Evolutionary conservation across 352 stramenopile species (phyloP).

Genomic region (Phytophthora foliorum): DNA sequence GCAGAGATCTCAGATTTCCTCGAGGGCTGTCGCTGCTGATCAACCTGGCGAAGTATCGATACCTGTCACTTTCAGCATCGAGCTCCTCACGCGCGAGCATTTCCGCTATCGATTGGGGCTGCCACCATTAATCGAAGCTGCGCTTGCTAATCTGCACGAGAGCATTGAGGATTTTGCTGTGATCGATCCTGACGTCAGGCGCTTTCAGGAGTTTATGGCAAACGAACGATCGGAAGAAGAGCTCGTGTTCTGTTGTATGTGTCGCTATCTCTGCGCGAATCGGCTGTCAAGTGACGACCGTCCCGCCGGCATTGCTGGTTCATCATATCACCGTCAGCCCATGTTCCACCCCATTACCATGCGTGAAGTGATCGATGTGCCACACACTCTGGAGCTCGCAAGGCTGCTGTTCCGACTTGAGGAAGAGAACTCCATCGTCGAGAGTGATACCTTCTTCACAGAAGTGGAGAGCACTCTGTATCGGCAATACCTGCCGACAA

Average conservation of each 20-base stretch:
- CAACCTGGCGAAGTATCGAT: conserved; percentile 22
- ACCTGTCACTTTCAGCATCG: conserved; percentile 46
- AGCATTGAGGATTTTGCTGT: conserved; percentile 48
- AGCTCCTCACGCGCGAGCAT: conserved; percentile 59
- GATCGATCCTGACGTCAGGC: conserved; percentile 65
- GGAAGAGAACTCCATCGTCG: conserved; percentile 47
- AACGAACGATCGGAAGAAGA: conserved; percentile 63
- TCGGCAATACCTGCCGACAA: conserved; percentile 58
- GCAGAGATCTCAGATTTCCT: conserved; percentile 32
- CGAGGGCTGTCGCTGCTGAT: conserved; percentile 23
- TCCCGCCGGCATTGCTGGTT: conserved; percentile 13
- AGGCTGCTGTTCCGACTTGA: conserved; percentile 60
- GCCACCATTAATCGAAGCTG: conserved; percentile 58
- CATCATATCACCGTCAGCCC: conserved; percentile 45
- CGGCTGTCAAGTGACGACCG: conserved; percentile 21
- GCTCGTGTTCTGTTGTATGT: conserved; percentile 71
- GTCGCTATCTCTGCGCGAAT: conserved; percentile 45
- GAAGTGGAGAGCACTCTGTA: conserved; percentile 73
- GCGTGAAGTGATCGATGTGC: conserved; percentile 65
- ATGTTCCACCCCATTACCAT: conserved; percentile 60
- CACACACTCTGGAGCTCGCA: conserved; percentile 54
- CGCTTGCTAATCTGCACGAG: conserved; percentile 40
- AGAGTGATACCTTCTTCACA: conserved; percentile 49
- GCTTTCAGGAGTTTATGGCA: conserved; percentile 66
- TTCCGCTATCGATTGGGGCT: conserved; percentile 75